These are phyloP conservation scores for Aspergillus melleus DNA, from an alignment of 2,329 filamentous ascomycete genomes.

Conservation along the genomic window DNA sequence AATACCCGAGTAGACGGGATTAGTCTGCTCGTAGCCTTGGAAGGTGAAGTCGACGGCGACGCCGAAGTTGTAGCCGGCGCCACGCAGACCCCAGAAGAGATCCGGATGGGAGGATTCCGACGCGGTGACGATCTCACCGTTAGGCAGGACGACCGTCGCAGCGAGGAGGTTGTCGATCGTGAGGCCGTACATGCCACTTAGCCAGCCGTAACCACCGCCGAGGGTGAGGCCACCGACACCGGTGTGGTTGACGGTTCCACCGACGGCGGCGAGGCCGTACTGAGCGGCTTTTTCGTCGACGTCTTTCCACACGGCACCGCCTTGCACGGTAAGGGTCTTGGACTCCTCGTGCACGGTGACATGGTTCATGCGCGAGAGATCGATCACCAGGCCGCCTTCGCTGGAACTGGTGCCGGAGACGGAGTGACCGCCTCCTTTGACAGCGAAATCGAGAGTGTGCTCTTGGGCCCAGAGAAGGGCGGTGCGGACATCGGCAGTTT, in stretches of 20 bases:
- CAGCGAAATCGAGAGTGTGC: constrained; percentile 26
- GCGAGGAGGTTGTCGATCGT: constrained; percentile 52
- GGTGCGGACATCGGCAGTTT: constrained; percentile 42
- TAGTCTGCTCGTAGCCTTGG: constrained; percentile 33
- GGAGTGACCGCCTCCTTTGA: constrained; percentile 45
- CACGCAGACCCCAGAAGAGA: constrained; percentile 51
- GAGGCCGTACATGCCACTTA: constrained; percentile 57
- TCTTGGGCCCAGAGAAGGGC: constrained; percentile 49
- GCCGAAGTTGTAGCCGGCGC: constrained; percentile 50
- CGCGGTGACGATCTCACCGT: constrained; percentile 38
- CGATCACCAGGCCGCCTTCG: constrained; percentile 58
- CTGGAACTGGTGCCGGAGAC: constrained; percentile 56
- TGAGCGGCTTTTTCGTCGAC: constrained; percentile 55
- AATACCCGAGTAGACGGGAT: constrained; percentile 37
- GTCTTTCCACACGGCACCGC: constrained; percentile 57
- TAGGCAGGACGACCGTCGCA: constrained; percentile 42
- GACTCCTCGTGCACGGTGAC: constrained; percentile 51
- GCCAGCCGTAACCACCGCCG: constrained; percentile 60
- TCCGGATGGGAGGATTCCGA: constrained; percentile 49
- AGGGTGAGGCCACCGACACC: constrained; percentile 61
- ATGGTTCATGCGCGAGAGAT: constrained; percentile 53
- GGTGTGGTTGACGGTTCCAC: constrained; percentile 63
- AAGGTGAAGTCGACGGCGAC: constrained; percentile 48
- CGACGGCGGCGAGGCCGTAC: constrained; percentile 59
- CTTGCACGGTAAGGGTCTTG: constrained; percentile 51